Evolutionary conservation across 2,329 filamentous ascomycete species (phyloP), one percentile per base, ranked within the genome.

Genomic region (Hymenoscyphus repandus): DNA sequence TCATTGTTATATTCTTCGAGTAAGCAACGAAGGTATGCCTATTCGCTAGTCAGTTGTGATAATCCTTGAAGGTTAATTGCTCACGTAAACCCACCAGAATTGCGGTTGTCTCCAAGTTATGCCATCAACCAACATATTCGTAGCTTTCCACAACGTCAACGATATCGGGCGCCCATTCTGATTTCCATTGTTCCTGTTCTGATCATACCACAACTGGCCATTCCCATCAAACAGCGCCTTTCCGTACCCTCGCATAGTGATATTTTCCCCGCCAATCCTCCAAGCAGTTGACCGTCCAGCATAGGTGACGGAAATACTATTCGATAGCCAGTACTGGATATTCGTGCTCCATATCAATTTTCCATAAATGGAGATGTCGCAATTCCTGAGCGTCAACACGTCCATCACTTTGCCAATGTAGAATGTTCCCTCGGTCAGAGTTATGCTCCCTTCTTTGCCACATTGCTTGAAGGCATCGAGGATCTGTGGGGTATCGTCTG

Each of bases 231-330:
- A 68, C 5, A 73, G 49, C 12, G 43, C 78, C 42, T 79, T 78
- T 20, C 77, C 78, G 17, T 53, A 38, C 1, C 83, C 84, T 51
- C 83, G 86, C 39, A 87, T 73, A 49, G 85, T 82, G 15, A 87
- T 77, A 66, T 78, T 80, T 18, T 73, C 68, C 27, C 83, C 82
- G 27, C 82, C 82, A 37, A 83, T 73, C 62, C 80, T 74, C 73
- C 82, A 85, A 69, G 85, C 85, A 3, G 78, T 79, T 1, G 78
- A 80, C 6, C 78, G 74, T 52, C 84, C 83, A 58, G 86, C 83
- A 67, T 78, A 87, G 3, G 69, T 70, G 13, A 82, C 79, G 46
- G 78, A 75, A 70, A 85, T 85, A 40, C 74, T 71, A 59, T 84
- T 74, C 6, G 71, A 72, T 47, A 81, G 73, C 84, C 83, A 87